Percentiles rank a stretch among this genome's conserved stretches.
These are phyloP conservation scores for Chaetomium sp. DNA, from an alignment of 2,329 filamentous ascomycete species.

Conservation along the genomic window DNA sequence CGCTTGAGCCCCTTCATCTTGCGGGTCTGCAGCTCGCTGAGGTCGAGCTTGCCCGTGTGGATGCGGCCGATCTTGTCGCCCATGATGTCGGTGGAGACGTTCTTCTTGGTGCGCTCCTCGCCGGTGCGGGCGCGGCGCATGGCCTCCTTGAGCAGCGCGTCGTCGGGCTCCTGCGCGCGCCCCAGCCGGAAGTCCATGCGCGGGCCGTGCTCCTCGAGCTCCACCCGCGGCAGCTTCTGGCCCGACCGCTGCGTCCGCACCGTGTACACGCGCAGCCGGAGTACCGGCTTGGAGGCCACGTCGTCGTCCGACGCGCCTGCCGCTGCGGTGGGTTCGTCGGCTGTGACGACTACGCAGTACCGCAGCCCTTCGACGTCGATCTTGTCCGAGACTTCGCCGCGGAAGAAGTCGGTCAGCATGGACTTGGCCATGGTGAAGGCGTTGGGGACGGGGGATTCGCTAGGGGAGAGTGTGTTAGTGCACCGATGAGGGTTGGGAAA, in stretches of 20 bases:
- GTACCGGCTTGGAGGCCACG: slow-evolving; percentile 51
- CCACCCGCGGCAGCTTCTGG: slow-evolving; percentile 83
- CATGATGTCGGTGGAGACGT: slow-evolving; percentile 85
- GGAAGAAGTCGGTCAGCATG: slow-evolving; percentile 88
- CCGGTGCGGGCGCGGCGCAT: slow-evolving; percentile 77
- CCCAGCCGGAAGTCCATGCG: slow-evolving; percentile 90
- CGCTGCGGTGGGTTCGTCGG: slow-evolving; percentile 60
- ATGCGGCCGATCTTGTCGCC: slow-evolving; percentile 96
- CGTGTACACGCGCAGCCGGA: slow-evolving; percentile 78
- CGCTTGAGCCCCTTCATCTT: slow-evolving; percentile 99
- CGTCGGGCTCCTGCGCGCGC: slow-evolving; percentile 75
- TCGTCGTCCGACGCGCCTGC: slow-evolving; percentile 36
- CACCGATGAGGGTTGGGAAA: background rate
- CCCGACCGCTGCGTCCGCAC: slow-evolving; percentile 84
- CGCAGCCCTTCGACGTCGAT: slow-evolving; percentile 95
- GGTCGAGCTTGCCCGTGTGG: slow-evolving; percentile 87
- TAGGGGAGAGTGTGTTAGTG: slow-evolving; percentile 15
- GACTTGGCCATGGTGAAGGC: slow-evolving; percentile 86
- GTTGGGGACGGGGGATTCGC: slow-evolving; percentile 74
- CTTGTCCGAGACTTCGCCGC: slow-evolving; percentile 73
- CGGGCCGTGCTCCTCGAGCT: slow-evolving; percentile 93
- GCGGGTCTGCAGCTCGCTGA: slow-evolving; percentile 83
- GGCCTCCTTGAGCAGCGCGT: slow-evolving; percentile 81
- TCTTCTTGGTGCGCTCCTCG: slow-evolving; percentile 90
- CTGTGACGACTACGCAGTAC: slow-evolving; percentile 81